Conservation (phyloP, 1,284 basidiomycete genomes). For the Leccinum griseonigrum region DNA sequence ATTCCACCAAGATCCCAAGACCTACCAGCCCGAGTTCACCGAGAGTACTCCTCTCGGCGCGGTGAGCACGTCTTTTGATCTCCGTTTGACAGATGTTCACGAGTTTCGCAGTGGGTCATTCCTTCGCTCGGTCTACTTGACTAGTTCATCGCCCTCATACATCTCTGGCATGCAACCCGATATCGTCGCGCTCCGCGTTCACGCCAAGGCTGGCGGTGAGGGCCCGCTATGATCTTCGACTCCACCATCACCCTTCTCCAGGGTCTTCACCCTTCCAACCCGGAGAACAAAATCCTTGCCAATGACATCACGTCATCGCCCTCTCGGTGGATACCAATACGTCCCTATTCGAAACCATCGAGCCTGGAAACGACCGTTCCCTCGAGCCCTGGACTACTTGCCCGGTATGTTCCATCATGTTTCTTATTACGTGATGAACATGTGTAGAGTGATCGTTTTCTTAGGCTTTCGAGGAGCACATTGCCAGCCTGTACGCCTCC, state of each 20-base stretch:
- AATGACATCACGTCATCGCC: slow-evolving; percentile 73
- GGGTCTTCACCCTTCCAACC: slow-evolving; percentile 75
- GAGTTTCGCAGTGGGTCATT: slow-evolving; percentile 52
- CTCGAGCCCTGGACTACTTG: slow-evolving; percentile 86
- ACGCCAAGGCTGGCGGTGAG: slow-evolving; percentile 81
- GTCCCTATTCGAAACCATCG: slow-evolving; percentile 79
- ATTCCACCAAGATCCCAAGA: slow-evolving; percentile 68
- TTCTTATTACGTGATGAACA: not conserved
- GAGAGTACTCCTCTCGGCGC: slow-evolving; percentile 84
- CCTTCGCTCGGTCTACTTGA: slow-evolving; percentile 71
- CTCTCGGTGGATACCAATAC: slow-evolving; percentile 84
- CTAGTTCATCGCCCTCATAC: slow-evolving; percentile 57
- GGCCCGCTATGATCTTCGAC: slow-evolving; percentile 79
- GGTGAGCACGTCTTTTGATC: slow-evolving; percentile 38
- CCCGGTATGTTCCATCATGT: slow-evolving; percentile 46
- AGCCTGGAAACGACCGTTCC: slow-evolving; percentile 78
- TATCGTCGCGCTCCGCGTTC: slow-evolving; percentile 69
- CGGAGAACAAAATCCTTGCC: slow-evolving; percentile 70
- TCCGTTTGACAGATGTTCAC: slow-evolving; percentile 1
- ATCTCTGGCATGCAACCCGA: slow-evolving; percentile 67
- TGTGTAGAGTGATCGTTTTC: slow-evolving; percentile 16
- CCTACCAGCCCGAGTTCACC: slow-evolving; percentile 68
- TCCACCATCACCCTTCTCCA: slow-evolving; percentile 76
- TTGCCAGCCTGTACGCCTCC: slow-evolving; percentile 55
- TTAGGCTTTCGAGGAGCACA: slow-evolving; percentile 64